Percentiles rank a stretch among this genome's conserved stretches.
Evolutionary conservation across 768 basidiomycete species (phyloP).

Genomic region (Pleurotus djamor): DNA sequence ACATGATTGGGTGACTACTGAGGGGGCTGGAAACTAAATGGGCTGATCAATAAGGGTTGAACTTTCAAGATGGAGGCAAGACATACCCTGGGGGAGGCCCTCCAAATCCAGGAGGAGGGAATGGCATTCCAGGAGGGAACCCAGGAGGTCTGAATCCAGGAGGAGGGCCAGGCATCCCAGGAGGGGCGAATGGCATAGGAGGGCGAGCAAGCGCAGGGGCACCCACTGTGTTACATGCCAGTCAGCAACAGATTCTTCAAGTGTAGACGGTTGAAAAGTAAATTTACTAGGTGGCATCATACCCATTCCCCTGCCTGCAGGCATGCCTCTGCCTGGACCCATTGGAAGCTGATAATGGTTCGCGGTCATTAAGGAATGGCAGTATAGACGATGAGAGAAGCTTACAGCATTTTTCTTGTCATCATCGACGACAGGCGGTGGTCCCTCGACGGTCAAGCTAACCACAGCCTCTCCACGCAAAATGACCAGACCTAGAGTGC

Average conservation of each 20-base stretch:
- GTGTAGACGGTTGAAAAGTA: not conserved
- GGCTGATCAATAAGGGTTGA: slow-evolving; percentile 8
- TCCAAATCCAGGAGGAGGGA: slow-evolving; percentile 79
- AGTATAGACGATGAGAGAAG: slow-evolving; percentile 10
- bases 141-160: slow-evolving; percentile 85
- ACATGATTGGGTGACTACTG: slow-evolving; percentile 22
- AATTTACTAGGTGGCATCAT: slow-evolving; percentile 85
- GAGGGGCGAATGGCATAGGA: slow-evolving; percentile 63
- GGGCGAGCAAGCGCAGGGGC: slow-evolving; percentile 62
- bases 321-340: slow-evolving; percentile 93
- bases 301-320: slow-evolving; percentile 96
- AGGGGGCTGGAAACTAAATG: slow-evolving; percentile 47
- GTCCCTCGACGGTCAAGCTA: slow-evolving; percentile 92
- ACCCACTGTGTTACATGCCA: slow-evolving; percentile 41
- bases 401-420: slow-evolving; percentile 82
- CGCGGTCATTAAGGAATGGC: not conserved
- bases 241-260: slow-evolving; percentile 14
- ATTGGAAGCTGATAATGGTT: slow-evolving; percentile 57
- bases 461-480: slow-evolving; percentile 96
- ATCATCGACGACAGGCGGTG: slow-evolving; percentile 87
- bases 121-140: slow-evolving; percentile 79
- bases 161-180: slow-evolving; percentile 85
- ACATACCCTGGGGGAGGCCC: slow-evolving; percentile 84
- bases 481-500: slow-evolving; percentile 94
- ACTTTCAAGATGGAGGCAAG: slow-evolving; percentile 1